These are phyloP conservation scores for Termitomyces titanicus DNA, from an alignment of 768 basidiomycete genomes.

Conservation along the genomic window DNA sequence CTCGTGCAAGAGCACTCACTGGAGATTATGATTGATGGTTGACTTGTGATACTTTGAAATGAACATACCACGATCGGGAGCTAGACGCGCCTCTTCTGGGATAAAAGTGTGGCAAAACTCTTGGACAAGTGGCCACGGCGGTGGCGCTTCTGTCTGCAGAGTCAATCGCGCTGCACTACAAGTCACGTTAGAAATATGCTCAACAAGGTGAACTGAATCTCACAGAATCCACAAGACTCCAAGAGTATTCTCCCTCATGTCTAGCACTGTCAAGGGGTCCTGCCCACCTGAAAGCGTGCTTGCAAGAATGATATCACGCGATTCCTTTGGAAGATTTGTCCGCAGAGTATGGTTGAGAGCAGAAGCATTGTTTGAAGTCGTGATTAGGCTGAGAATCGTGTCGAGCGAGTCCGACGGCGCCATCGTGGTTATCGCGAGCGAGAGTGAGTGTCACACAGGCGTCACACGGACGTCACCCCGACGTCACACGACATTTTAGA, in stretches of 20 bases:
- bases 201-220: slow-evolving; percentile 20
- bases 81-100: slow-evolving; percentile 59
- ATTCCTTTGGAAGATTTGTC: slow-evolving; percentile 49
- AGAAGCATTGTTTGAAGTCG: slow-evolving; percentile 31
- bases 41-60: not conserved
- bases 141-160: slow-evolving; percentile 33
- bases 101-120: slow-evolving; percentile 63
- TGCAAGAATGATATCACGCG: slow-evolving; percentile 53
- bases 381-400: slow-evolving; percentile 43
- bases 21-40: not conserved
- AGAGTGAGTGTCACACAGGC: not conserved
- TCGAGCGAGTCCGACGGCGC: slow-evolving; percentile 22
- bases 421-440: not conserved
- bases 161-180: slow-evolving; percentile 58
- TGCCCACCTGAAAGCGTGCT: slow-evolving; percentile 53
- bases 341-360: slow-evolving; percentile 43
- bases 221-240: slow-evolving; percentile 73
- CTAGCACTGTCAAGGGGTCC: slow-evolving; percentile 63
- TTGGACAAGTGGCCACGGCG: slow-evolving; percentile 39
- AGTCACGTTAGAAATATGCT: not conserved
- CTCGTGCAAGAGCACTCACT: slow-evolving; percentile 69
- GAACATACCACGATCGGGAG: slow-evolving; percentile 61
- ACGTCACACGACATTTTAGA: not conserved
- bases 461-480: not conserved
- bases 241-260: slow-evolving; percentile 54